These are phyloP conservation scores for Gryganskiella cystojenkinii DNA, from an alignment of 192 early-diverging fungal genomes.

Conservation along the genomic window DNA sequence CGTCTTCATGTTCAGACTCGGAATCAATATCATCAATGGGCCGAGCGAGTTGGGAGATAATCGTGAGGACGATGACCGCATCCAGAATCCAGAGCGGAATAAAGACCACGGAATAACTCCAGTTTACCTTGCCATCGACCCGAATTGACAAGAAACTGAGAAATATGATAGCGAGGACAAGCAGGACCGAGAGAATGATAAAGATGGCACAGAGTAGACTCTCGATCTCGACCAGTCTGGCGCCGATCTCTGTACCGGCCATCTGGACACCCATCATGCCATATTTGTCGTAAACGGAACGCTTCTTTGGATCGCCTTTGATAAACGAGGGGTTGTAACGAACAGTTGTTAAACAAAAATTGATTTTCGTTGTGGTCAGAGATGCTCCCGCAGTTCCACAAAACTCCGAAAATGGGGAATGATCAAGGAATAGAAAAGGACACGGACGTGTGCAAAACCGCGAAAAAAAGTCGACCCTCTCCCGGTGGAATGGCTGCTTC, in stretches of 20 bases:
- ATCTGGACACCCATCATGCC: conserved; percentile 78
- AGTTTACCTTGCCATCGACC: conserved; percentile 72
- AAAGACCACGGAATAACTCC: conserved; percentile 80
- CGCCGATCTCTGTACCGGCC: conserved; percentile 72
- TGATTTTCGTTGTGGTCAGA: background rate
- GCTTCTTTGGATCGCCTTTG: conserved; percentile 79
- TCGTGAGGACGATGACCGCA: conserved; percentile 47
- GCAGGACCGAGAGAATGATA: conserved; percentile 54
- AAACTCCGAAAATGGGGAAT: too few relatives aligned
- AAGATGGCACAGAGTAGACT: conserved; percentile 67
- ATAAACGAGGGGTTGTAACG: too few relatives aligned
- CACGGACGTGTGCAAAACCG: background rate
- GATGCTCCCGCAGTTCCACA: background rate
- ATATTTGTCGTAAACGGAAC: conserved; percentile 89
- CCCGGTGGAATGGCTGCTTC: too few relatives aligned
- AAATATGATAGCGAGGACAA: conserved; percentile 78
- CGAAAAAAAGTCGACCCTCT: too few relatives aligned
- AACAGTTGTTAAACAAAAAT: conserved; percentile 19
- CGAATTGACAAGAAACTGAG: conserved; percentile 78
- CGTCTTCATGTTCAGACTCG: conserved; percentile 37
- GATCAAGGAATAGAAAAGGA: too few relatives aligned
- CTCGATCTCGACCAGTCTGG: conserved; percentile 70
- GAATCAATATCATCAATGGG: conserved; percentile 56
- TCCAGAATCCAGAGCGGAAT: conserved; percentile 86
- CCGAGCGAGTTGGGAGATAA: conserved; percentile 26